Base-by-base conservation (phyloP, 768 basidiomycete genomes). In the Agaricus sinodeliciosus region DNA sequence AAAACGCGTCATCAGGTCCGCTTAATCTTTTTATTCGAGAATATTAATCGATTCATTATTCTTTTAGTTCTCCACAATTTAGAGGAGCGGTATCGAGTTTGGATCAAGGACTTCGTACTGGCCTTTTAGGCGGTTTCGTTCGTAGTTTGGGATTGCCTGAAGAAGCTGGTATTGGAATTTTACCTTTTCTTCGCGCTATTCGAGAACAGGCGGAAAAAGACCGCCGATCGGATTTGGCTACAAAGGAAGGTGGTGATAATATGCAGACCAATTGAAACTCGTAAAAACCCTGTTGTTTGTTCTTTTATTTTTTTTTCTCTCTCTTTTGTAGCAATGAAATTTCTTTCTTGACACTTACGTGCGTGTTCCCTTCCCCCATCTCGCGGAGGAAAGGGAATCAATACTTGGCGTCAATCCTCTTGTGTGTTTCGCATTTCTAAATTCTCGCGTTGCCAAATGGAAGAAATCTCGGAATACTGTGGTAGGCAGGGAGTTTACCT, bases 101-200 rank as follows among this genome's bases (percentile, higher is more conserved):
- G 43, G 93, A 96, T 63, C 84, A 87, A 62, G 93, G 91, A 5
- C 72, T 96, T 50, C 73, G 85, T 46, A 93, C 88, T 0, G 93
- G 93, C 7, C 67, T 91, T 47, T 70, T 94, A 2, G 84, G 83
- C 5, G 80, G 77, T 0, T 73, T 94, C 16, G 90, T 95, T 53
- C 72, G 83, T 31, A 78, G 82, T 22, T 72, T 96, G 6, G 93
- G 92, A 2, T 69, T 96, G 35, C 89, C 90, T 0, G 90, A 87
- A 61, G 87, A 86, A 59, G 93, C 93, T 7, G 93, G 91, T 0
- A 76, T 75, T 4, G 82, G 90, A 3, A 75, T 94, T 4, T 80
- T 72, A 39, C 82, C 89, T 4, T 95, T 95, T 67, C 71, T 96
- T 66, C 76, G 82, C 36, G 91, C 89, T 2, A 76, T 95, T 26